Base-by-base conservation (phyloP, 2,329 filamentous ascomycete genomes). In the Paecilomyces sp. region DNA sequence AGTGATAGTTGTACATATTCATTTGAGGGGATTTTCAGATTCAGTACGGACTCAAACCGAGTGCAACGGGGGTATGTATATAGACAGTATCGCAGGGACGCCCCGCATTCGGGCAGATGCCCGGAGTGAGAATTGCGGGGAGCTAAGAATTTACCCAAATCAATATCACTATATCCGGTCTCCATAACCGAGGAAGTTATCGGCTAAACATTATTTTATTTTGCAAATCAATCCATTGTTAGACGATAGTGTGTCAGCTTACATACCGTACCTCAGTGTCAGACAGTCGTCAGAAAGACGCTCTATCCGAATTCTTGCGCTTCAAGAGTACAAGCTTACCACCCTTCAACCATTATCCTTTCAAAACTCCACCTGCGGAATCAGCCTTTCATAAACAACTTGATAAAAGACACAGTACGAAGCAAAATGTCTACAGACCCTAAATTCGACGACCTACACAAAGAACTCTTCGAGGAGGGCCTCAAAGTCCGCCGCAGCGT, bases 401-500 rank as follows among this genome's bases (percentile, higher is more conserved):
- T 3, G 33, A 15, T 15, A 11, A 36, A 36, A 36, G 33, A 36
- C 13, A 41, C 15, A 15, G n/a, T 6, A 34, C 22, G 33, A 54
- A 50, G 24, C 62, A 68, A 60, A 58, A 77, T 76, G 74, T 77
- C 74, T 31, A 73, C 72, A 60, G 73, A 77, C 58, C 72, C 75
- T 1, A 75, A 76, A 33, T 71, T 75, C 66, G 71, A 76, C 53
- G 72, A 72, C 2, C 63, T 64, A n/a, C 79, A 86, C 74, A 80
- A 83, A 65, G 74, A 80, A 55, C 78, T 87, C 54, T 88, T 85
- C 73, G 81, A 85, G 6, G 80, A 83, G 63, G 86, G 86, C 36
- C 76, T 88, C 58, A 79, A 83, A 66, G 82, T 85, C 68, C 83
- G 86, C 36, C 79, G 82, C 57, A 78, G 78, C 62, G 86, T 88